phyloP scores from a whole-genome alignment of 805 yeast species.

The Schwanniomyces occidentalis region DNA sequence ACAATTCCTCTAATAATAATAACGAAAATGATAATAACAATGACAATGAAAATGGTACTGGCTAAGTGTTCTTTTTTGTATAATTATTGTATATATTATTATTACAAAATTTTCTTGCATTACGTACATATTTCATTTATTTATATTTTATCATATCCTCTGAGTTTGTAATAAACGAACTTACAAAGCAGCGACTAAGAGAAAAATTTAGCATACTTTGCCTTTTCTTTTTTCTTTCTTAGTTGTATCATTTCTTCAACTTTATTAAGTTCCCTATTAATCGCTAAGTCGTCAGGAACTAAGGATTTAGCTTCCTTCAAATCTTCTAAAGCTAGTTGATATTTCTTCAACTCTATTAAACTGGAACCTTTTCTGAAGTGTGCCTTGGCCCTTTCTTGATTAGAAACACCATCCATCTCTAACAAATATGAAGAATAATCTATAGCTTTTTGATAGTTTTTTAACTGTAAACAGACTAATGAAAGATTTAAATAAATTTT shows the following conservation, averaged over 20 bases:
- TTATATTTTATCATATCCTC: too few relatives aligned
- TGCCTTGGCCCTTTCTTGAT: slow-evolving; percentile 56
- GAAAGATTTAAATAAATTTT: slow-evolving; percentile 62
- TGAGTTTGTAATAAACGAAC: too few relatives aligned
- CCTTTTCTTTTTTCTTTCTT: slow-evolving; percentile 50
- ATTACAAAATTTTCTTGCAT: too few relatives aligned
- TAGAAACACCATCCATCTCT: slow-evolving; percentile 43
- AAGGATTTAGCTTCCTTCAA: slow-evolving; percentile 44
- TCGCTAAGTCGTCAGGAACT: slow-evolving; percentile 51
- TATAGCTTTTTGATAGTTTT: slow-evolving; percentile 48
- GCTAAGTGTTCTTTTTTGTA: too few relatives aligned
- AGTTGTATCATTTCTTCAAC: slow-evolving; percentile 43
- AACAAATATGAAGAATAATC: slow-evolving; percentile 58
- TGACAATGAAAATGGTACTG: slow-evolving; percentile 6
- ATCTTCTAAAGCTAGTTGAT: slow-evolving; percentile 49
- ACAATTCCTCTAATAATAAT: slow-evolving; percentile 1
- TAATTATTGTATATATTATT: too few relatives aligned
- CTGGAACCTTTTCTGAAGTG: slow-evolving; percentile 56
- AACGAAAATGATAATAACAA: slow-evolving; percentile 4
- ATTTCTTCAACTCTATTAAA: slow-evolving; percentile 43
- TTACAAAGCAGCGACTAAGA: too few relatives aligned
- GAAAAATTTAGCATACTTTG: slow-evolving; percentile 65
- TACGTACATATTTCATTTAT: too few relatives aligned
- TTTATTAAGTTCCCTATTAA: slow-evolving; percentile 43
- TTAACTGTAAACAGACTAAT: slow-evolving; percentile 50